These are phyloP conservation scores for Kwoniella europaea DNA, from an alignment of 768 basidiomycete species.

Conservation along the genomic window DNA sequence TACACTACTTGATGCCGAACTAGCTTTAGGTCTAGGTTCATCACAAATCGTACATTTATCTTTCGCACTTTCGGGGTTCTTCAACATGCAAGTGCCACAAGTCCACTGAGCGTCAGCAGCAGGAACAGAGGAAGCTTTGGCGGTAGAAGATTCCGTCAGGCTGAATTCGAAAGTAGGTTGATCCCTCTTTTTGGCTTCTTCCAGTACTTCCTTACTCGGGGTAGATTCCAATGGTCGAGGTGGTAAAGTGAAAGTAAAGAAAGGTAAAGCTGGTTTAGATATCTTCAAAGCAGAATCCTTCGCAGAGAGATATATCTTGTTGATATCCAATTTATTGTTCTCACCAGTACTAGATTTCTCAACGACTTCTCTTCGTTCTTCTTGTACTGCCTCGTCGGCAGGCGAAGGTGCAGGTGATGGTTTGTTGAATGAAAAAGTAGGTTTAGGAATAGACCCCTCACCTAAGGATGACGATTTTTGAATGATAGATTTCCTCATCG, in stretches of 20 bases:
- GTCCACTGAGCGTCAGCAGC: slow-evolving; percentile 61
- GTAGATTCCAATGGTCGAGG: slow-evolving; percentile 4
- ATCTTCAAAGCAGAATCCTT: slow-evolving; percentile 44
- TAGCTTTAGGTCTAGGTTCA: slow-evolving; percentile 60
- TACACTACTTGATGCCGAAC: slow-evolving; percentile 60
- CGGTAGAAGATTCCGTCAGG: slow-evolving; percentile 7
- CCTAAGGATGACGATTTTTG: background rate
- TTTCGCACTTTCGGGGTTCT: slow-evolving; percentile 58
- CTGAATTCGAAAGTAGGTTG: slow-evolving; percentile 24
- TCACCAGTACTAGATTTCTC: background rate
- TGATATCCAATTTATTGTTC: slow-evolving; percentile 6
- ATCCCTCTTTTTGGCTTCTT: slow-evolving; percentile 22
- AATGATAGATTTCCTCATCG: slow-evolving; percentile 15
- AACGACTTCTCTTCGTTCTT: background rate
- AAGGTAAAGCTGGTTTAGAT: slow-evolving; percentile 42
- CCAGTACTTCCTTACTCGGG: background rate
- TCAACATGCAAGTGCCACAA: slow-evolving; percentile 65
- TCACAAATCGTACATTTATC: slow-evolving; percentile 64
- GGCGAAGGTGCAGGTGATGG: slow-evolving; percentile 9
- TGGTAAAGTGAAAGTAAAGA: slow-evolving; percentile 43
- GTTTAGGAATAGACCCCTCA: slow-evolving; percentile 3
- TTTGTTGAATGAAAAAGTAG: slow-evolving; percentile 11
- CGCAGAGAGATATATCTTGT: slow-evolving; percentile 37
- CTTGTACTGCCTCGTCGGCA: background rate
- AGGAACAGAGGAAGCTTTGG: slow-evolving; percentile 1